phyloP scores from a whole-genome alignment of 345 rosid genomes.

The Excoecaria agallocha region DNA sequence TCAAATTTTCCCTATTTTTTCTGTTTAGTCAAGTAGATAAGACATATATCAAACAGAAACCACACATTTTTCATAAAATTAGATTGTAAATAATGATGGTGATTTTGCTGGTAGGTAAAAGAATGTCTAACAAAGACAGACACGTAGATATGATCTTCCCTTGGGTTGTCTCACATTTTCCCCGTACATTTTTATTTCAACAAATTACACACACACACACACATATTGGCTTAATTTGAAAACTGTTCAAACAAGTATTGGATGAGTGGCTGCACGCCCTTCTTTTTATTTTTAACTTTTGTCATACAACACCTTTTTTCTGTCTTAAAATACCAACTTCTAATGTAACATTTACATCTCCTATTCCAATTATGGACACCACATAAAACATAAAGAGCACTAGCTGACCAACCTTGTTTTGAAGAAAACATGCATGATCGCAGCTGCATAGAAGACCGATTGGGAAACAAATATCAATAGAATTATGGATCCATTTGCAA shows the following conservation, averaged over 20 bases:
- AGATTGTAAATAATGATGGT: background rate
- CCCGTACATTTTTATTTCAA: background rate
- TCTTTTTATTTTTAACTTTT: background rate
- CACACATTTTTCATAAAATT: background rate
- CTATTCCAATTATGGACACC: background rate
- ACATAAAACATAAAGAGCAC: slow-evolving; percentile 1
- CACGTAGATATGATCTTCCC: background rate
- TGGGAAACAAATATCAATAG: slow-evolving; percentile 62
- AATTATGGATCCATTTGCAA: slow-evolving; percentile 66
- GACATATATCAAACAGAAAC: background rate
- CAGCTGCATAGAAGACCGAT: slow-evolving; percentile 62
- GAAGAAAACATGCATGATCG: slow-evolving; percentile 59
- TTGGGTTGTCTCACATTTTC: background rate
- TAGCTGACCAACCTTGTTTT: slow-evolving; percentile 59
- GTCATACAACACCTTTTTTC: background rate
- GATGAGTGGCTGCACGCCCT: background rate
- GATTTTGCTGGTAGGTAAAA: background rate
- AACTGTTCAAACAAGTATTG: background rate
- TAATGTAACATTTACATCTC: slow-evolving; percentile 7
- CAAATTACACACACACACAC: background rate
- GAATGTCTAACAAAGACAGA: background rate
- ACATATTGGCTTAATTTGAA: too few species aligned
- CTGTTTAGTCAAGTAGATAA: too few species aligned
- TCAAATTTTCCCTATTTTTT: background rate
- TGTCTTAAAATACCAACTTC: background rate